phyloP scores from a whole-genome alignment of 768 basidiomycete species.

The Tulasnella sp. region DNA sequence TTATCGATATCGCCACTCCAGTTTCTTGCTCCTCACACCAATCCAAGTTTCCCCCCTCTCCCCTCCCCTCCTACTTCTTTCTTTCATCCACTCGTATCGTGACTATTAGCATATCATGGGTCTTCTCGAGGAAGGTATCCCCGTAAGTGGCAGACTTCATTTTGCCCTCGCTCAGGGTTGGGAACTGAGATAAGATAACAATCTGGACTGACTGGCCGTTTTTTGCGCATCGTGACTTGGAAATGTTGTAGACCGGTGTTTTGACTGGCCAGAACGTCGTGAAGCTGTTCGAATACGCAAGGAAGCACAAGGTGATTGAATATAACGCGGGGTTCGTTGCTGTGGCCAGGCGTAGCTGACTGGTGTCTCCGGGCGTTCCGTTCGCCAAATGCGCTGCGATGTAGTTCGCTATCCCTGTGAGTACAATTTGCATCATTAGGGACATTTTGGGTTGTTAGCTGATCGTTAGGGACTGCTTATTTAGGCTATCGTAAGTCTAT shows the following conservation, averaged over 20 bases:
- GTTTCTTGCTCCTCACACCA: not conserved
- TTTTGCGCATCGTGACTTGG: not conserved
- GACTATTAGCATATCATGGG: not conserved
- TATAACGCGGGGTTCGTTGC: not conserved
- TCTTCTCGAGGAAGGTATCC: not conserved
- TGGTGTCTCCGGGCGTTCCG: not conserved
- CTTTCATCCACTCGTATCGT: not conserved
- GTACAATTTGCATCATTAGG: not conserved
- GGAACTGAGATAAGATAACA: constrained; percentile 7
- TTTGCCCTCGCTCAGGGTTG: not conserved
- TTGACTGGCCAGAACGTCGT: constrained; percentile 91
- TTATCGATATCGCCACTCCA: not conserved
- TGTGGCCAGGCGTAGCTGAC: not conserved
- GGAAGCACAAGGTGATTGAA: constrained; percentile 65
- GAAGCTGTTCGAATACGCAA: constrained; percentile 93
- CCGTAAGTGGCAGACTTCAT: not conserved
- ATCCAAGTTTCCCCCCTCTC: not conserved
- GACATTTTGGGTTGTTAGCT: not conserved
- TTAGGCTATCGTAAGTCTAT: constrained; percentile 37
- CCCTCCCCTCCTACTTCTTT: not conserved
- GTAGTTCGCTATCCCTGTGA: constrained; percentile 39
- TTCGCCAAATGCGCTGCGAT: constrained; percentile 21
- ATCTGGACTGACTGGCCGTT: constrained; percentile 5
- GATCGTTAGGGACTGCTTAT: not conserved
- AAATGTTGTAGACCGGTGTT: constrained; percentile 66